phyloP scores from a whole-genome alignment of 768 basidiomycete species.

The Gautieria morchelliformis region DNA sequence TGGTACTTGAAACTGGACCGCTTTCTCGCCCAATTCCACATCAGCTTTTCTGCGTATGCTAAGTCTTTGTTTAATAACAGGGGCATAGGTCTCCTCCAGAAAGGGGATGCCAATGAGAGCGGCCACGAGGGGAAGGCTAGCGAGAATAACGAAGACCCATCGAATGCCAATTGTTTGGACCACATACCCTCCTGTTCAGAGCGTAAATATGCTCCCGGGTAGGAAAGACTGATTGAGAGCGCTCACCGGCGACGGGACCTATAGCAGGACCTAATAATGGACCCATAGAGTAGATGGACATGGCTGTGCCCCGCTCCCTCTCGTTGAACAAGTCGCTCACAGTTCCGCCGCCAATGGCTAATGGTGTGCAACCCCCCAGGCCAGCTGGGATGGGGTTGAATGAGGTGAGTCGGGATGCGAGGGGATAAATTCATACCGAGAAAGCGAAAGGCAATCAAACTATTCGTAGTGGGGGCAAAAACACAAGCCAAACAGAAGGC shows the following conservation, averaged over 20 bases:
- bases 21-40: background rate
- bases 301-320: slow-evolving; percentile 11
- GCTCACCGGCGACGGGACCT: slow-evolving; percentile 20
- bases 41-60: slow-evolving; percentile 11
- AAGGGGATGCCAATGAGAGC: slow-evolving; percentile 10
- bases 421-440: slow-evolving; percentile 7
- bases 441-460: slow-evolving; percentile 16
- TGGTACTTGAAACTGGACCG: slow-evolving; percentile 1
- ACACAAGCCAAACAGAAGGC: slow-evolving; percentile 13
- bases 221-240: slow-evolving; percentile 12
- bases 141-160: slow-evolving; percentile 14
- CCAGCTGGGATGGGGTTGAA: slow-evolving; percentile 9
- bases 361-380: slow-evolving; percentile 13
- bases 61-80: slow-evolving; percentile 9
- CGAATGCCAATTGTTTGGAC: slow-evolving; percentile 8
- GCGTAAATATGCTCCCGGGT: background rate
- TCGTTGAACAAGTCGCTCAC: slow-evolving; percentile 12
- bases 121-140: slow-evolving; percentile 12
- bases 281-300: slow-evolving; percentile 14
- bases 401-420: background rate
- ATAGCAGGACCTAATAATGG: slow-evolving; percentile 14
- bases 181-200: slow-evolving; percentile 12
- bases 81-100: slow-evolving; percentile 19
- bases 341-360: slow-evolving; percentile 12
- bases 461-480: slow-evolving; percentile 12